These are phyloP conservation scores for Lecanicillium sp. DNA, from an alignment of 2,329 filamentous ascomycete species.

Conservation along the genomic window DNA sequence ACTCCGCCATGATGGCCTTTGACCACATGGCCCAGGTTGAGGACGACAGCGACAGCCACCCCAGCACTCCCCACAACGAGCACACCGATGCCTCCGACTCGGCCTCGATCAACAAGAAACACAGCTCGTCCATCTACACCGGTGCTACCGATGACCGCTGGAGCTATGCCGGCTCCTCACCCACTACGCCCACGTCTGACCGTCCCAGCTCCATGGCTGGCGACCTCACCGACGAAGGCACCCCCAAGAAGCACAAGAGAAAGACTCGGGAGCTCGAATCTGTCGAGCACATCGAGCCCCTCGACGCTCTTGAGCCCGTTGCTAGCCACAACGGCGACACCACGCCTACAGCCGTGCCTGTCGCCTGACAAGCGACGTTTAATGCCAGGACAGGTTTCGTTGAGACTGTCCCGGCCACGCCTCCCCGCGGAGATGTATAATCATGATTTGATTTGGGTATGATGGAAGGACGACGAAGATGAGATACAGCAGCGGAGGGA, in stretches of 20 bases:
- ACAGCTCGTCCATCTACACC: constrained; percentile 33
- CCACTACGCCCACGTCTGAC: constrained; percentile 35
- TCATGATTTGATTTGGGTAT: constrained; percentile 11
- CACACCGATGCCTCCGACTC: constrained; percentile 25
- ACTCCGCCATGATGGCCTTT: constrained; percentile 4
- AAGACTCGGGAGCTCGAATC: constrained; percentile 10
- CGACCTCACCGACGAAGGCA: constrained; percentile 27
- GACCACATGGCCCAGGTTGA: constrained; percentile 8
- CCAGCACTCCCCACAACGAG: constrained; percentile 18
- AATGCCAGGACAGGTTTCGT: background rate
- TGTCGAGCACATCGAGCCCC: background rate
- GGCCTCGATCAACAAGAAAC: constrained; percentile 25
- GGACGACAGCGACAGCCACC: constrained; percentile 12
- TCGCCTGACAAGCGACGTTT: constrained; percentile 2
- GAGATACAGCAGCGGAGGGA: background rate
- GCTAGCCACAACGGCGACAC: constrained; percentile 7
- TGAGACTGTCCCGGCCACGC: background rate
- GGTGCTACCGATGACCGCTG: constrained; percentile 32
- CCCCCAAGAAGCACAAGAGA: constrained; percentile 27
- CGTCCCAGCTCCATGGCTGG: constrained; percentile 28
- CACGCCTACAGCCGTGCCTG: constrained; percentile 9
- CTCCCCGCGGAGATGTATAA: constrained; percentile 3
- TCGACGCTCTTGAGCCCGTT: background rate
- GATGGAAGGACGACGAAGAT: background rate
- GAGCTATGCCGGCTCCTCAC: constrained; percentile 32